These are phyloP conservation scores for Coemansia javaensis DNA, from an alignment of 192 early-diverging fungal species.

Conservation along the genomic window DNA sequence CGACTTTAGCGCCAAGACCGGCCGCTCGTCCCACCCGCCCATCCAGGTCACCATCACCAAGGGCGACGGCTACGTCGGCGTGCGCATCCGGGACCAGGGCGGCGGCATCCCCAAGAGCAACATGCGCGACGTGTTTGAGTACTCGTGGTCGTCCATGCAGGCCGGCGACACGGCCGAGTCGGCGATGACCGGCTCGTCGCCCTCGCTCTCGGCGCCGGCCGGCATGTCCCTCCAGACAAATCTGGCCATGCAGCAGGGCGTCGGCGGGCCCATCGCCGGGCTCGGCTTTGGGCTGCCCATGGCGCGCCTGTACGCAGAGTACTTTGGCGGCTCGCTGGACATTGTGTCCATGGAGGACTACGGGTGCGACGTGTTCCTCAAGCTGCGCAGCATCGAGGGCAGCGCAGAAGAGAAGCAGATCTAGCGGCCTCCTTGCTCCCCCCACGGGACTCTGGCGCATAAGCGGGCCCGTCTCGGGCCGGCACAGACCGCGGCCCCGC, in stretches of 20 bases:
- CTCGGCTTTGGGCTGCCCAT: constrained; percentile 80
- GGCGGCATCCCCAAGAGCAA: constrained; percentile 80
- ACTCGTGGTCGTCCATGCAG: constrained; percentile 86
- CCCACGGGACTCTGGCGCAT: too few species aligned
- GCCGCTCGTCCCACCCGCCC: constrained; percentile 56
- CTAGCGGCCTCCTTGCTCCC: constrained; percentile 5
- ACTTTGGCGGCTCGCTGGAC: constrained; percentile 89
- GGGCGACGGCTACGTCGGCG: constrained; percentile 70
- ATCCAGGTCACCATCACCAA: constrained; percentile 82
- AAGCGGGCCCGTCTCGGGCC: too few species aligned
- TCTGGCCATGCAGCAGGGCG: constrained; percentile 77
- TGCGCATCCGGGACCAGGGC: constrained; percentile 87
- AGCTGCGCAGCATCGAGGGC: constrained; percentile 79
- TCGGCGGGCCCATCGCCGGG: constrained; percentile 88
- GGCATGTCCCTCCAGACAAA: constrained; percentile 67
- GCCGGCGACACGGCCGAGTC: constrained; percentile 53
- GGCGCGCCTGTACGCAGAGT: constrained; percentile 81
- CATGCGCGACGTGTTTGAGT: constrained; percentile 80
- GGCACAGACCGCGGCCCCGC: neutral
- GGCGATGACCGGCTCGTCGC: neutral
- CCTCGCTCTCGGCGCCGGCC: constrained; percentile 23
- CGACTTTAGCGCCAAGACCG: constrained; percentile 53
- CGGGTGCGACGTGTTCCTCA: constrained; percentile 90
- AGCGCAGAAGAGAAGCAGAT: constrained; percentile 48
- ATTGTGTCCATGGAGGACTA: constrained; percentile 78